phyloP scores from a whole-genome alignment of 2,329 filamentous ascomycete genomes.

The Sporothrix protearum region DNA sequence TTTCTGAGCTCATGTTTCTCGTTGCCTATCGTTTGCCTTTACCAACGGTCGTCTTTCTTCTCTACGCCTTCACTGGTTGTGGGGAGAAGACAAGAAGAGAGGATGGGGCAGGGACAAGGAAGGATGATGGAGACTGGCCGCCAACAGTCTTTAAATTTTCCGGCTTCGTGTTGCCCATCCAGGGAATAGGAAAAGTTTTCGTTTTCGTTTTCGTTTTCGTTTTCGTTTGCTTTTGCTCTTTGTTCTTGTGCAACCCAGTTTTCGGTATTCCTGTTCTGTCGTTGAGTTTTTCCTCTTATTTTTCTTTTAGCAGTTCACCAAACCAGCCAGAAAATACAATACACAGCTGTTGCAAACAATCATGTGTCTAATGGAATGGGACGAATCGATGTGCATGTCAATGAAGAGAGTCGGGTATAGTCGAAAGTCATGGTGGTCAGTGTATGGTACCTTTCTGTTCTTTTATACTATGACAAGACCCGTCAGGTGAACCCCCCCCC shows the following conservation, averaged over 20 bases:
- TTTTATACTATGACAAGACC: background rate
- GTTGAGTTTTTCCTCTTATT: background rate
- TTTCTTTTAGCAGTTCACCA: conserved; percentile 4
- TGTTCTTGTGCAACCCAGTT: conserved; percentile 14
- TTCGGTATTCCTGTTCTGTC: too few species aligned
- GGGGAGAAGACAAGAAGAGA: background rate
- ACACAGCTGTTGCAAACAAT: conserved; percentile 7
- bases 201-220: background rate
- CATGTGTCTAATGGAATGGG: background rate
- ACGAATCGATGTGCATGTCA: background rate
- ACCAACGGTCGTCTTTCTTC: background rate
- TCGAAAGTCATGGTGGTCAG: background rate
- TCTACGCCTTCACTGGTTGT: background rate
- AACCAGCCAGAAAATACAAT: conserved; percentile 14
- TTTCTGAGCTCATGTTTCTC: background rate
- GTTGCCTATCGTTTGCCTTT: background rate
- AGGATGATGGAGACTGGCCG: background rate
- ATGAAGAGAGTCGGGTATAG: background rate
- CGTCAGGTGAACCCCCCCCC: too few species aligned
- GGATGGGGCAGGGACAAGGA: background rate
- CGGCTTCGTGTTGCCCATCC: background rate
- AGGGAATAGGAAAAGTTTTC: conserved; percentile 9
- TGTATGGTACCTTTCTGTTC: conserved; percentile 3
- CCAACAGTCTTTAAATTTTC: background rate
- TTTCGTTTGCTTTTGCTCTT: background rate